phyloP scores from a whole-genome alignment of 2,329 filamentous ascomycete genomes.

The Nemania diffusa region DNA sequence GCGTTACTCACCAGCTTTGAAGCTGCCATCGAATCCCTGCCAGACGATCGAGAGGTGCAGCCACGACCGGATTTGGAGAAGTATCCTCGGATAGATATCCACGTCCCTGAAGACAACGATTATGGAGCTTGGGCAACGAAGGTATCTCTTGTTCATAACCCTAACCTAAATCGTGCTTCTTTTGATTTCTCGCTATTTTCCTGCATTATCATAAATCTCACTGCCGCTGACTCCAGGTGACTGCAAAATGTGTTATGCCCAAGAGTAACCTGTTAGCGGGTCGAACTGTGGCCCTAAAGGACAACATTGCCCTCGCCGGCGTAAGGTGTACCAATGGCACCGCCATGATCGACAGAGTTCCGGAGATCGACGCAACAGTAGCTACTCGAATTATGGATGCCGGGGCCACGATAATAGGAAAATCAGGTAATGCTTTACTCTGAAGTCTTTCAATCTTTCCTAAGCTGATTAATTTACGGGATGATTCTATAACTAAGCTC shows the following conservation, averaged over 20 bases:
- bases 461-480: too few species aligned
- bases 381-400: conserved; percentile 54
- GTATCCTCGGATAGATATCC: conserved; percentile 44
- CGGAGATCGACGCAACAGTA: conserved; percentile 57
- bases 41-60: conserved; percentile 38
- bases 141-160: too few species aligned
- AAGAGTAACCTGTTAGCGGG: conserved; percentile 48
- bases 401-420: conserved; percentile 56
- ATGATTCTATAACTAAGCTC: too few species aligned
- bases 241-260: conserved; percentile 39
- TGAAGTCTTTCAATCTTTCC: too few species aligned
- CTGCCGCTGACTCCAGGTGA: too few species aligned
- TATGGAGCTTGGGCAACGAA: conserved; percentile 44
- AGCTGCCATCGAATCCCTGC: conserved; percentile 37
- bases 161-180: too few species aligned
- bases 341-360: conserved; percentile 51
- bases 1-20: conserved; percentile 39
- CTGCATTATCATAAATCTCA: too few species aligned
- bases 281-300: conserved; percentile 58
- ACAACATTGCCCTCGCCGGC: conserved; percentile 58
- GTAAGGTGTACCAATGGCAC: conserved; percentile 58
- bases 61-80: conserved; percentile 42
- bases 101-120: conserved; percentile 42
- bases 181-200: not conserved
- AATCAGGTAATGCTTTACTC: conserved; percentile 50